Conservation (phyloP, 129 eudicot genomes). For the Pseudognaphalium luteoalbum region DNA sequence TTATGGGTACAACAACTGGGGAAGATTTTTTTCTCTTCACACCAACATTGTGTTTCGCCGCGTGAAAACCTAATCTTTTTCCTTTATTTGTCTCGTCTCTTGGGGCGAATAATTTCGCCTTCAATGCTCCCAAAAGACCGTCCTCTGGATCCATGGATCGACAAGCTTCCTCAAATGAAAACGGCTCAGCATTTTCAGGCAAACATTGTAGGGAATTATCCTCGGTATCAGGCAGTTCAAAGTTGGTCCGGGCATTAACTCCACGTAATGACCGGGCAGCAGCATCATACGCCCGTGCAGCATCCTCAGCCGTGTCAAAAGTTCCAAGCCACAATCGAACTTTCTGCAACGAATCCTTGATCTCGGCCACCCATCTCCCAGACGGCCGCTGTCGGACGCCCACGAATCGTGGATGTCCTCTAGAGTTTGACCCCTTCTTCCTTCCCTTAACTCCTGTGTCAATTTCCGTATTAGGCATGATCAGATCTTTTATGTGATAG, state of each 20-base stretch:
- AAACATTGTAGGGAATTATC: background rate
- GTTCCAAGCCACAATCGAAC: conserved; percentile 35
- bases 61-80: background rate
- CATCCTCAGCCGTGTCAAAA: conserved; percentile 33
- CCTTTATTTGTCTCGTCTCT: background rate
- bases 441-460: conserved; percentile 20
- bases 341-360: conserved; percentile 30
- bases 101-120: conserved; percentile 17
- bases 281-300: conserved; percentile 35
- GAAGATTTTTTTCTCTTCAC: conserved; percentile 17
- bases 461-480: conserved; percentile 6
- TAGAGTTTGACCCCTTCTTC: conserved; percentile 28
- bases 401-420: conserved; percentile 35
- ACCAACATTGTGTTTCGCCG: background rate
- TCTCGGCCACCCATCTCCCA: conserved; percentile 36
- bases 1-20: background rate
- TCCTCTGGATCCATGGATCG: conserved; percentile 17
- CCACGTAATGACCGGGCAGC: conserved; percentile 36
- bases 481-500: background rate
- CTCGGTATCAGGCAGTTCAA: conserved; percentile 14
- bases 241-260: conserved; percentile 35
- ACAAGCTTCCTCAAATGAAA: conserved; percentile 32
- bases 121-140: conserved; percentile 29
- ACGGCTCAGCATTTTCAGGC: conserved; percentile 24
- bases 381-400: conserved; percentile 35